phyloP scores from a whole-genome alignment of 2,329 filamentous ascomycete genomes.

The Rutstroemia sp. region DNA sequence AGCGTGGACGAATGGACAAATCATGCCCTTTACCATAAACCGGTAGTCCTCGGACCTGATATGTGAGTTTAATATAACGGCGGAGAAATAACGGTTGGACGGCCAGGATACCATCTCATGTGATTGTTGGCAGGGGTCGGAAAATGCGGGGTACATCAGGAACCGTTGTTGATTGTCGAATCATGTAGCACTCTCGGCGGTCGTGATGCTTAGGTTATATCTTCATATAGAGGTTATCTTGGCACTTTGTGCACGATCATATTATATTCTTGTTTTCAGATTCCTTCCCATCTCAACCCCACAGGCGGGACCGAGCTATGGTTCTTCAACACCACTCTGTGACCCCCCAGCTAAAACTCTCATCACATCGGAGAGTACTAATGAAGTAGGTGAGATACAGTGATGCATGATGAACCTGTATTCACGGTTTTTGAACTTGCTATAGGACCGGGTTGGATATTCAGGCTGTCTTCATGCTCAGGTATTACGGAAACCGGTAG shows the following conservation, averaged over 20 bases:
- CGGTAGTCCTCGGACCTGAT: background rate
- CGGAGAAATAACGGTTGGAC: background rate
- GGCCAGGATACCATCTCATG: background rate
- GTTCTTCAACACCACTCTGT: background rate
- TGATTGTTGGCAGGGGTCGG: background rate
- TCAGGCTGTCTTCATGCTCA: background rate
- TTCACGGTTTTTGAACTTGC: background rate
- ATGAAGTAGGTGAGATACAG: background rate
- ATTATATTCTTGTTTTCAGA: background rate
- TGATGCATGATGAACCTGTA: background rate
- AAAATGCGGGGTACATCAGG: conserved; percentile 5
- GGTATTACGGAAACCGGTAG: no score
- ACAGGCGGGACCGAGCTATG: background rate
- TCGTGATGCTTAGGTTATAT: background rate
- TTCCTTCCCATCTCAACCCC: background rate
- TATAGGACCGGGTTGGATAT: background rate
- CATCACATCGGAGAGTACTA: no score
- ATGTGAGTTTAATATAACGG: background rate
- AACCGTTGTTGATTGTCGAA: background rate
- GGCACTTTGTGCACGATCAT: background rate
- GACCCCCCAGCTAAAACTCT: no score
- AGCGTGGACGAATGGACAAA: background rate
- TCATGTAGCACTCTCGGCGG: background rate
- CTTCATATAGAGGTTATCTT: background rate
- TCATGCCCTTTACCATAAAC: background rate